Percentiles rank a stretch among this genome's conserved stretches.
phyloP scores from a whole-genome alignment of 306 rosid genomes.

The Ormosia semicastrata region DNA sequence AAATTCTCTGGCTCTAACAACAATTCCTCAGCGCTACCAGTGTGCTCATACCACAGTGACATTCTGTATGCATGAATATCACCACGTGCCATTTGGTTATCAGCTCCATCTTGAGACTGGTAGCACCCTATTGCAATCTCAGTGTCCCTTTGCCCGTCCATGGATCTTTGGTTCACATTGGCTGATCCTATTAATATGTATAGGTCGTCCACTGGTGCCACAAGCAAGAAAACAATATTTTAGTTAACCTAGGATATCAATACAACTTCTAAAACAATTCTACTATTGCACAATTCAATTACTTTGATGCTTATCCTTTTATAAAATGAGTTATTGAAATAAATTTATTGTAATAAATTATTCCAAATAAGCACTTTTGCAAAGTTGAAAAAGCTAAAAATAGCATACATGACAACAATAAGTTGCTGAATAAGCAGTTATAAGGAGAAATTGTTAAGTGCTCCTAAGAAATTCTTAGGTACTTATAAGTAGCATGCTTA shows the following conservation, averaged over 20 bases:
- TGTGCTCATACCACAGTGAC: conserved; percentile 92
- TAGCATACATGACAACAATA: not conserved
- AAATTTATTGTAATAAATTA: not conserved
- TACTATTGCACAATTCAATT: too few relatives aligned
- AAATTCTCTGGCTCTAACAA: conserved; percentile 45
- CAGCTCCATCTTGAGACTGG: conserved; percentile 34
- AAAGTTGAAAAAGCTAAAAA: not conserved
- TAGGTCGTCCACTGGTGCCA: conserved; percentile 73
- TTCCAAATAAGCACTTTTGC: not conserved
- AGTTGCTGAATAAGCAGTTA: too few relatives aligned
- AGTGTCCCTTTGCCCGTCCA: conserved; percentile 92
- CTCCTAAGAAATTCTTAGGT: too few relatives aligned
- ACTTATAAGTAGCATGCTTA: too few relatives aligned
- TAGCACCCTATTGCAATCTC: conserved; percentile 91
- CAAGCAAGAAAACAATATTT: conserved; percentile 3
- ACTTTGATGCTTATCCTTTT: not conserved
- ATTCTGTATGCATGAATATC: conserved; percentile 65
- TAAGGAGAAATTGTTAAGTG: too few relatives aligned
- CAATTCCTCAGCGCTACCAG: conserved; percentile 30
- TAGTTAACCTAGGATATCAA: not conserved
- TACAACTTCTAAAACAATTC: not conserved
- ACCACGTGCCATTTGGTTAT: conserved; percentile 18
- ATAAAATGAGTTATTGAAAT: not conserved
- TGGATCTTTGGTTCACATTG: conserved; percentile 91
- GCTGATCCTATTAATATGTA: conserved; percentile 93